Evolutionary conservation across 192 early-diverging fungal species (phyloP).

Genomic region (Podochytrium sp.): DNA sequence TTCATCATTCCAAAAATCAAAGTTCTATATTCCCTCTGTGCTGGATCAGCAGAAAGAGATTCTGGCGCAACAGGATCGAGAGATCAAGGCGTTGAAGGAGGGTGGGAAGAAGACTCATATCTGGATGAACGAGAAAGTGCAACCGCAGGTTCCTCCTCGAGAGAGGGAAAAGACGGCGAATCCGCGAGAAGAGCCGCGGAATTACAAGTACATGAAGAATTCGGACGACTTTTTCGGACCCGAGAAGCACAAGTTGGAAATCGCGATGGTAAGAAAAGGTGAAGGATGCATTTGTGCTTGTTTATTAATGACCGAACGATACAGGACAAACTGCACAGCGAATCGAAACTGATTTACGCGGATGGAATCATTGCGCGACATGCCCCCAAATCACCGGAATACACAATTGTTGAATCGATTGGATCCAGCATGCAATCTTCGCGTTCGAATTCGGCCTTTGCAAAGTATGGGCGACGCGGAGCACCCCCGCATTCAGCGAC

Average conservation of each 20-base stretch:
- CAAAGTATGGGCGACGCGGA: conserved; percentile 1
- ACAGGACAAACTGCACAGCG: neutral
- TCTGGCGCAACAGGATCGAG: conserved; percentile 19
- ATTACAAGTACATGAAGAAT: neutral
- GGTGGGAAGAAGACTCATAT: neutral
- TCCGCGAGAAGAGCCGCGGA: too few species aligned
- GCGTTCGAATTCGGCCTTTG: conserved; percentile 9
- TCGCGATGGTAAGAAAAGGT: too few species aligned
- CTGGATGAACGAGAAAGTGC: neutral
- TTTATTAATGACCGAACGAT: too few species aligned
- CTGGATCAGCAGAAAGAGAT: conserved; percentile 24
- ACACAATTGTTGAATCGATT: conserved; percentile 3
- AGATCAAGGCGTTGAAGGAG: conserved; percentile 13
- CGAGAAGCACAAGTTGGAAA: conserved; percentile 1
- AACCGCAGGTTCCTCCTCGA: neutral
- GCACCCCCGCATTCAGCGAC: neutral
- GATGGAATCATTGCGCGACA: neutral
- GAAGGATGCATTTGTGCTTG: too few species aligned
- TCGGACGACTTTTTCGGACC: conserved; percentile 5
- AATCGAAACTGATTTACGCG: conserved; percentile 1
- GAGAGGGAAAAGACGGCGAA: neutral
- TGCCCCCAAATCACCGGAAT: neutral
- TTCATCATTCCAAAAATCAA: neutral
- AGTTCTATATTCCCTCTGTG: conserved; percentile 22
- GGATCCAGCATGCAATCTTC: conserved; percentile 10